A percentile compares a stretch with the other conserved stretches of the same genome.
Conservation (phyloP, 1,284 basidiomycete genomes). For the Rhodofomes roseus region DNA sequence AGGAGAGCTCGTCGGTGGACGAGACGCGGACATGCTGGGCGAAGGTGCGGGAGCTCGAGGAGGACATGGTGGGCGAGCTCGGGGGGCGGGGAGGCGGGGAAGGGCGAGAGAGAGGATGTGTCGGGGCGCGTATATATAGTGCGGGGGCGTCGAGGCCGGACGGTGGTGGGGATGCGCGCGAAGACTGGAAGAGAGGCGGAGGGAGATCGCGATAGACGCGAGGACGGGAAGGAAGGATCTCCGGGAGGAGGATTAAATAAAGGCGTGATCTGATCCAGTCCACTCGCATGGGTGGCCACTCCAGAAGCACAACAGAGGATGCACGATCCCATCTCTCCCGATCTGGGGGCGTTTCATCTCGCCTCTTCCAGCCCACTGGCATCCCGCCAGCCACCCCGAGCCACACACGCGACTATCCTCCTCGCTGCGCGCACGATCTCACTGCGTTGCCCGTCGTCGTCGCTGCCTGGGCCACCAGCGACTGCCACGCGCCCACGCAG, state of each 20-base stretch:
- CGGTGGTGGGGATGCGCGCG: background rate
- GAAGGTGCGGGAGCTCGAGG: constrained; percentile 18
- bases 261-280: constrained; percentile 1
- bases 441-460: background rate
- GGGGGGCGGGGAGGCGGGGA: constrained; percentile 3
- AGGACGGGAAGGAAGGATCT: constrained; percentile 2
- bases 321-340: background rate
- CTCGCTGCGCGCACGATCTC: too few species aligned
- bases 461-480: too few species aligned
- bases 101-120: background rate
- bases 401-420: background rate
- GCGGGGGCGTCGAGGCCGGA: constrained; percentile 2
- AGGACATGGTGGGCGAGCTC: constrained; percentile 12
- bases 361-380: background rate
- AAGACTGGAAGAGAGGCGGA: background rate
- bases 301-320: background rate
- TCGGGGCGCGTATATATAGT: constrained; percentile 5
- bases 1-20: constrained; percentile 30
- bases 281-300: background rate
- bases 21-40: constrained; percentile 30
- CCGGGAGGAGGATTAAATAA: background rate
- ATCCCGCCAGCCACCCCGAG: background rate
- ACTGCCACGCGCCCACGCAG: too few species aligned
- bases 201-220: constrained; percentile 1
- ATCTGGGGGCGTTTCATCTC: background rate